Conservation (phyloP, 2,329 filamentous ascomycete species). For the Diaporthe sp. region DNA sequence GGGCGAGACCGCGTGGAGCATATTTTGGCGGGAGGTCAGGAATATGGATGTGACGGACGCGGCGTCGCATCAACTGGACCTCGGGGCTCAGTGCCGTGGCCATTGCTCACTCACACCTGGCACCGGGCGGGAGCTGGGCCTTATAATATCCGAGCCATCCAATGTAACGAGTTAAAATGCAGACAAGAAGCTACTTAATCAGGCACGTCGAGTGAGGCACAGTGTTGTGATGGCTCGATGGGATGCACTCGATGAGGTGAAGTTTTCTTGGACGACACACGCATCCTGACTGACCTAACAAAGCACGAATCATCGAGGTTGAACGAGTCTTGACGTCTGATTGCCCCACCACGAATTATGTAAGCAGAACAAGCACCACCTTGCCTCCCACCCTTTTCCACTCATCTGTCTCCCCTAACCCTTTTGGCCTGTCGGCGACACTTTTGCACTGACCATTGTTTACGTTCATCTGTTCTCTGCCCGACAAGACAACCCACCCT, state of each 20-base stretch:
- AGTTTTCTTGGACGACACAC: background rate
- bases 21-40: constrained; percentile 38
- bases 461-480: background rate
- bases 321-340: constrained; percentile 17
- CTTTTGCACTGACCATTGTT: background rate
- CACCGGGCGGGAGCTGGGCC: background rate
- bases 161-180: accelerated
- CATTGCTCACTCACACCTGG: constrained; percentile 24
- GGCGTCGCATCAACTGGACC: constrained; percentile 28
- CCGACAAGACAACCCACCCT: background rate
- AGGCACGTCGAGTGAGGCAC: too few relatives aligned
- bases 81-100: constrained; percentile 29
- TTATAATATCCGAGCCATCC: background rate
- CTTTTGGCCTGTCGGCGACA: background rate
- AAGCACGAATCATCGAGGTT: constrained; percentile 12
- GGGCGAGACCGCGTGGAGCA: constrained; percentile 19
- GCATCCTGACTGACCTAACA: background rate
- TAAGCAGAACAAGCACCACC: background rate
- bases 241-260: too few relatives aligned
- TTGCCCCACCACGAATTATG: background rate
- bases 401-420: background rate
- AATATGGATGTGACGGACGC: constrained; percentile 39
- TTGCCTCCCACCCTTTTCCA: too few relatives aligned
- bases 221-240: background rate
- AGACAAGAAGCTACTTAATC: too few relatives aligned